Evolutionary conservation across 108 stramenopile genomes (phyloP), one percentile per base, ranked within the genome.

Genomic region (Nitzschia sp.): DNA sequence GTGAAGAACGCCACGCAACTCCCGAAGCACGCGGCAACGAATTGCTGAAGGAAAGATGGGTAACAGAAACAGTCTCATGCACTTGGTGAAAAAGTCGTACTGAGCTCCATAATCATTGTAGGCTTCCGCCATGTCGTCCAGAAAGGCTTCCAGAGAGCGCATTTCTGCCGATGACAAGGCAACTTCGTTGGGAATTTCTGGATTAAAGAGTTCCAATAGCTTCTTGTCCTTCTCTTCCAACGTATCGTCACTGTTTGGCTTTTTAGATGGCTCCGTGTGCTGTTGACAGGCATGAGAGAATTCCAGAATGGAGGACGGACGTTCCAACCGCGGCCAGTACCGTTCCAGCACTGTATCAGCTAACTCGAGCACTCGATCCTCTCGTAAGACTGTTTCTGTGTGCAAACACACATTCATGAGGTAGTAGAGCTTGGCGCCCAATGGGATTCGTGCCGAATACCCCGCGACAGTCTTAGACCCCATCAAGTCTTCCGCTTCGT

Each of bases 21-120:
- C 84, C 15, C 70, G 60, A 22, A 89, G 66, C 11, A 68, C 64
- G 26, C 72, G 72, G 23, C 84, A 77, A 31, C 68, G 82, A 48
- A 85, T 73, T 48, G 69, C 68, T 2, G 74, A 31, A 28, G 91
- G 91, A 59, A 92, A 89, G 25, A 71, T 54, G 21, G 89, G 85
- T 19, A 77, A 36, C 32, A 95, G 67, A 32, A 95, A 80, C 23
- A 86, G 64, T 11, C 91, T 63, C 46, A 95, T 79, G 67, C 82
- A 85, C 31, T 71, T 78, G 0, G 84, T 82, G 59, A 84, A 90
- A 1, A 64, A 47, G 8, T 75, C 75, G 58, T 91, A 92, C 64
- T 92, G 91, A 11, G 89, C 94, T 48, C 91, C 91, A 52, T 89
- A 88, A 45, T 92, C 89, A 17, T 80, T 75, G 71, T 76, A 95